Evolutionary conservation across 805 yeast genomes (phyloP).

Genomic region (Starmerella davenportii): DNA sequence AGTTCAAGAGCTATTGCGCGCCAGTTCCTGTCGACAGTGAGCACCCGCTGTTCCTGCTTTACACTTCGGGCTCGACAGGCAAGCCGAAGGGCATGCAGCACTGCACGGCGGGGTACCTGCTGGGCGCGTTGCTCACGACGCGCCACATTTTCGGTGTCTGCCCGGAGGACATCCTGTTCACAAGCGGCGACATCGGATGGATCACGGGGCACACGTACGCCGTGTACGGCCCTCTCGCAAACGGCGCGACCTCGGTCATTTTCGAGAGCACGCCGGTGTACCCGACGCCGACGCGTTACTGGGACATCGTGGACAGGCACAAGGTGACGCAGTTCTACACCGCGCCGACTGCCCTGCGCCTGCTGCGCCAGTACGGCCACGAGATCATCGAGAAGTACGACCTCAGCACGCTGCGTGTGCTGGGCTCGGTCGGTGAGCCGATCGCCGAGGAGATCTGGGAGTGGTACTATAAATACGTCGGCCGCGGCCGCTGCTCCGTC

Average conservation of each 20-base stretch:
- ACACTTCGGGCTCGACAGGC: constrained; percentile 97
- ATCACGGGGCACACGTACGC: constrained; percentile 96
- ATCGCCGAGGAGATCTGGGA: constrained; percentile 97
- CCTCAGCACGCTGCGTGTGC: constrained; percentile 67
- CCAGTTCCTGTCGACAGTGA: constrained; percentile 78
- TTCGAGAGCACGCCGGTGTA: constrained; percentile 97
- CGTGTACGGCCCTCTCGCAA: constrained; percentile 75
- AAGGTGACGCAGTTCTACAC: constrained; percentile 91
- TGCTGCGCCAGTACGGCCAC: constrained; percentile 80
- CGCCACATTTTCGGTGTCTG: constrained; percentile 88
- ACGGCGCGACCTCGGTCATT: constrained; percentile 81
- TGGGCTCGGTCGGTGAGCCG: constrained; percentile 98
- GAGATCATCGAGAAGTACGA: constrained; percentile 66
- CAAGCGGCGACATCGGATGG: constrained; percentile 99
- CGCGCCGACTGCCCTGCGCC: constrained; percentile 93
- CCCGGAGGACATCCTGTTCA: constrained; percentile 70
- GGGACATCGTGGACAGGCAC: constrained; percentile 87
- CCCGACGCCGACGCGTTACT: constrained; percentile 86
- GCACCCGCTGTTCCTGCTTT: constrained; percentile 86
- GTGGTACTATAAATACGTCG: constrained; percentile 89
- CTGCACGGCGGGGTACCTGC: constrained; percentile 80
- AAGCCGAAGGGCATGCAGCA: constrained; percentile 97
- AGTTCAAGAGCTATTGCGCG: constrained; percentile 70
- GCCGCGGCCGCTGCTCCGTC: constrained; percentile 74
- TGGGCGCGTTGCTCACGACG: constrained; percentile 83